phyloP scores from a whole-genome alignment of 805 yeast genomes.

The Saturnispora dispora region DNA sequence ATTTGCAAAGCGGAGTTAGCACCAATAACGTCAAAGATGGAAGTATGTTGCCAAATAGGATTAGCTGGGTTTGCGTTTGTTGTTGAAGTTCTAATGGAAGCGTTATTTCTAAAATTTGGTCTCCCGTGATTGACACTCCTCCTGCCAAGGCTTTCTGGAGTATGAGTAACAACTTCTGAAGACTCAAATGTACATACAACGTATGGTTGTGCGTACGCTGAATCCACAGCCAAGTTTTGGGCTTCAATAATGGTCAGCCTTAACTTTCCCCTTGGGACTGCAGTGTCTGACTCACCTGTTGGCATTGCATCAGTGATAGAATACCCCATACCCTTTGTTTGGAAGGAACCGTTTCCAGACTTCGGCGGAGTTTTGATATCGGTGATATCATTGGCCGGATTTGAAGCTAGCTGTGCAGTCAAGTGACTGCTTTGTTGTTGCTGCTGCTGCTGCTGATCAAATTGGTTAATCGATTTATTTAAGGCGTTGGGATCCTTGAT shows the following conservation, averaged over 20 bases:
- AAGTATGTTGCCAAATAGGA: conserved; percentile 89
- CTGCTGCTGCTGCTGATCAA: conserved; percentile 19
- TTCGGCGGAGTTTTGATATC: not conserved
- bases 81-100: conserved; percentile 22
- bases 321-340: conserved; percentile 21
- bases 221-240: conserved; percentile 48
- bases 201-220: conserved; percentile 60
- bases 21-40: conserved; percentile 85
- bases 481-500: conserved; percentile 30
- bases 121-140: not conserved
- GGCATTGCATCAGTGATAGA: conserved; percentile 14
- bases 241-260: conserved; percentile 79
- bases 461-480: conserved; percentile 28
- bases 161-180: conserved; percentile 80
- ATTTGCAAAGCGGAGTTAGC: conserved; percentile 77
- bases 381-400: not conserved
- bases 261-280: conserved; percentile 69
- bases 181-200: conserved; percentile 89
- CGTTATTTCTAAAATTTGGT: conserved; percentile 14
- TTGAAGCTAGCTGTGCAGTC: conserved; percentile 14
- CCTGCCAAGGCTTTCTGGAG: conserved; percentile 44
- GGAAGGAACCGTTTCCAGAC: not conserved
- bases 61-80: conserved; percentile 33
- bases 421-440: conserved; percentile 12
- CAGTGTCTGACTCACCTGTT: conserved; percentile 19